These are phyloP conservation scores for Colletotrichum chrysophilum DNA, from an alignment of 2,329 filamentous ascomycete genomes.

Conservation along the genomic window DNA sequence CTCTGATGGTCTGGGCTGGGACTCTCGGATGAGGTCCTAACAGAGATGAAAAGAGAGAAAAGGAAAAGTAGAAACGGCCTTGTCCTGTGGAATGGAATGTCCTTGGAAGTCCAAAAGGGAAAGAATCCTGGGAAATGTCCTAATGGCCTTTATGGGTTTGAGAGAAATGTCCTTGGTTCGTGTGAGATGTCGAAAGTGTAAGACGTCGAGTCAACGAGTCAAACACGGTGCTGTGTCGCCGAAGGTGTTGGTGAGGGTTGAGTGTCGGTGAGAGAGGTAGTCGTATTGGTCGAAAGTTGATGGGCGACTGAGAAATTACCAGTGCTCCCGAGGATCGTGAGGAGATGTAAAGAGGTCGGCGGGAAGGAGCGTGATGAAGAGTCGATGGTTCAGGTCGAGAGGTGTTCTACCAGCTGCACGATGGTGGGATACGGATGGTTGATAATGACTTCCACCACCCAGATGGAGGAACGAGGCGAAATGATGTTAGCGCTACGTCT, in stretches of 20 bases:
- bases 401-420: neutral
- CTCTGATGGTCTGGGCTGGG: conserved; percentile 23
- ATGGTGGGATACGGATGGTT: conserved; percentile 23
- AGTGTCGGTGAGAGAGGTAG: conserved; percentile 4
- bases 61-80: conserved; percentile 25
- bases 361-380: conserved; percentile 44
- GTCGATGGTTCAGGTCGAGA: conserved; percentile 7
- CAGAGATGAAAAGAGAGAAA: conserved; percentile 24
- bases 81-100: conserved; percentile 15
- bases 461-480: conserved; percentile 23
- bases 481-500: conserved; percentile 22
- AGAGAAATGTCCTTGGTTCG: conserved; percentile 22
- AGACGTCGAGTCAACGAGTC: conserved; percentile 59
- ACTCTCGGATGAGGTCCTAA: conserved; percentile 19
- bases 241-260: neutral
- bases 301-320: conserved; percentile 1
- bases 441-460: conserved; percentile 21
- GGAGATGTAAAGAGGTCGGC: conserved; percentile 26
- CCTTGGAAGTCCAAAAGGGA: conserved; percentile 14
- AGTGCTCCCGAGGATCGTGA: conserved; percentile 17
- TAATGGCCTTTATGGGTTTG: conserved; percentile 24
- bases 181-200: conserved; percentile 25
- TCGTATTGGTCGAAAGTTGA: conserved; percentile 6
- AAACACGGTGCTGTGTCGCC: conserved; percentile 27
- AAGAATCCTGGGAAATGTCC: conserved; percentile 4